Evolutionary conservation across 805 yeast species (phyloP), one percentile per base, ranked within the genome.

Genomic region (Saccharomycopsis schoenii): DNA sequence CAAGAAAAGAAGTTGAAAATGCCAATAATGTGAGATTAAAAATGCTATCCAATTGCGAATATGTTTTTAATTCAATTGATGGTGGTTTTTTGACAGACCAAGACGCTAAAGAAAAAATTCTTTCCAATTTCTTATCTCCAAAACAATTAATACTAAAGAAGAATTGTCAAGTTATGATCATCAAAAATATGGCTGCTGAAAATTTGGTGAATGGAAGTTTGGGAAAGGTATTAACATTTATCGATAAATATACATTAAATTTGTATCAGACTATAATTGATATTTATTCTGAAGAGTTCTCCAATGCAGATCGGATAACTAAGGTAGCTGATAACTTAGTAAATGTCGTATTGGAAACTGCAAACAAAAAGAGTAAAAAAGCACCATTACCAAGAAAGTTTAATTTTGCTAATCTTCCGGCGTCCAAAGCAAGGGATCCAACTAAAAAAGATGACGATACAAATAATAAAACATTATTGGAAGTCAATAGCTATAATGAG

Each of bases 141-240:
- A 74, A 76, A 41, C 73, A 72, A 42, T 68, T 88, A 14, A 74
- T 74, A 4, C 72, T 88, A 66, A 88, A 87, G 67, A 79, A 79
- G 60, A 86, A 86, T 55, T 89, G 93, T 0, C 94, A 88, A 71
- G 96, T 88, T 0, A 88, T 88, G 93, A 82, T 88, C 77, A 78
- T 88, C 56, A 88, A 88, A 68, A 88, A 88, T 68, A 78, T 84
- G 62, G 92, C 52, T 10, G 92, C 86, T 68, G 85, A 81, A 37
- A 78, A 83, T 0, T 74, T 88, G 56, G 94, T 88, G 9, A 88
- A 88, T 72, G 96, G 96, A 0, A 83, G 91, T 0, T 72, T 88
- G 36, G 96, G 96, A 0, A 84, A 77, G 66, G 87, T 88, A 1
- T 70, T 84, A 43, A 86, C 78, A 61, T 84, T 83, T 64, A 71